Conservation (phyloP, 257 asterid genomes). For the Jaltomata sinuosa region DNA sequence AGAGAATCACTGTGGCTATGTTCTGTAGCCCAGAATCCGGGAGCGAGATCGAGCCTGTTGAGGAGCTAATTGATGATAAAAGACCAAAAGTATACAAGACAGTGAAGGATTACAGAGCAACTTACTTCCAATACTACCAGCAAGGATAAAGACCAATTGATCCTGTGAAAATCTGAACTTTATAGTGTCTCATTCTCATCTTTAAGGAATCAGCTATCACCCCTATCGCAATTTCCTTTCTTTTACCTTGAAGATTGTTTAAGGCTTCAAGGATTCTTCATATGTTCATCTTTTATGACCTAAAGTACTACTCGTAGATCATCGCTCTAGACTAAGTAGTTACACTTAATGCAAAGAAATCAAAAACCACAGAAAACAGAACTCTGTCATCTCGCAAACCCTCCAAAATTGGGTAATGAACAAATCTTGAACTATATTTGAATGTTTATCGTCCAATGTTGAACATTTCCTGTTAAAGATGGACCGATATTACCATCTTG, state of each 20-base stretch:
- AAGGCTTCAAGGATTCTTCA: no score
- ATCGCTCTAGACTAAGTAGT: neutral
- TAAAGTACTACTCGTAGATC: neutral
- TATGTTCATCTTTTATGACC: no score
- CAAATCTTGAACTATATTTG: neutral
- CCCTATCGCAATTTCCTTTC: no score
- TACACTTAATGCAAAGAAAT: neutral
- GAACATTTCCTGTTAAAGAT: neutral
- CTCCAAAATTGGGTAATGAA: neutral
- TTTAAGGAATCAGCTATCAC: no score
- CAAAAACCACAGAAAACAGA: neutral
- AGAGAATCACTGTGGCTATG: slow-evolving; percentile 42
- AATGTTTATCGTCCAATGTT: neutral
- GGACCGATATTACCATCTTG: neutral
- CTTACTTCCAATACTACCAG: slow-evolving; percentile 32
- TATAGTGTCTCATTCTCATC: no score
- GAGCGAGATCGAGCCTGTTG: slow-evolving; percentile 43
- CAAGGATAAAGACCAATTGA: slow-evolving; percentile 46
- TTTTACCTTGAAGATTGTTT: no score
- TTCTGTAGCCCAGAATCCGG: slow-evolving; percentile 35
- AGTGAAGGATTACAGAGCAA: slow-evolving; percentile 13
- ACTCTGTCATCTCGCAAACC: neutral
- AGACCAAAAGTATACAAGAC: slow-evolving; percentile 29
- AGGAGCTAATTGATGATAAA: slow-evolving; percentile 28
- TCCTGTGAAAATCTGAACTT: slow-evolving; percentile 28